Evolutionary conservation across 352 stramenopile species (phyloP).

Genomic region (Phytophthora hibernalis): DNA sequence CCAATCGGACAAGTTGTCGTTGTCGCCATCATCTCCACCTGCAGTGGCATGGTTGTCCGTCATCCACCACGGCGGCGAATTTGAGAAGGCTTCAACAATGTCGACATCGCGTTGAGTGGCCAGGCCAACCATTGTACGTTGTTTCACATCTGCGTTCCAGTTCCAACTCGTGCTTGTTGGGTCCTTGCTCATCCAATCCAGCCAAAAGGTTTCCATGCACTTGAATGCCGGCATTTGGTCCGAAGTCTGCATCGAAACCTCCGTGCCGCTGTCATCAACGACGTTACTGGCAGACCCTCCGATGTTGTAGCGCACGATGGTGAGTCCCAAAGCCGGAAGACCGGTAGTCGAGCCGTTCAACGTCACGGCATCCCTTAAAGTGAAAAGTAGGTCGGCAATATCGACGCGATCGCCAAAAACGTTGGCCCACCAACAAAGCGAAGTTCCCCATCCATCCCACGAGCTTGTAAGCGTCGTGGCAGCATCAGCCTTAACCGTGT

Average conservation of each 20-base stretch:
- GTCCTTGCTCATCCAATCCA: constrained; percentile 55
- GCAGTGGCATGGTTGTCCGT: constrained; percentile 58
- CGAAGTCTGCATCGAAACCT: constrained; percentile 52
- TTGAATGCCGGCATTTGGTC: constrained; percentile 61
- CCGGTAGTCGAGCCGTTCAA: constrained; percentile 25
- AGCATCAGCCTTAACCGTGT: constrained; percentile 33
- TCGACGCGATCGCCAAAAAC: constrained; percentile 60
- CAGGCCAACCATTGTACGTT: constrained; percentile 49
- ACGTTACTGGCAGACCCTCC: constrained; percentile 52
- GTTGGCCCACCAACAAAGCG: constrained; percentile 72
- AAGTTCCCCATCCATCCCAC: constrained; percentile 71
- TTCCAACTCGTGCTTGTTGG: constrained; percentile 53
- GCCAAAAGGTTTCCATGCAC: constrained; percentile 61
- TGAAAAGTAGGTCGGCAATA: constrained; percentile 66
- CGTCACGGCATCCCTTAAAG: constrained; percentile 43
- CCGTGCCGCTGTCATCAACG: constrained; percentile 46
- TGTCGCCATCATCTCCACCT: constrained; percentile 43
- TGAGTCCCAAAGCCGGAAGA: constrained; percentile 55
- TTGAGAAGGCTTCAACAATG: constrained; percentile 61
- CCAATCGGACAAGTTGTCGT: constrained; percentile 55
- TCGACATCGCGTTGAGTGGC: constrained; percentile 48
- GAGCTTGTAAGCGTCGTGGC: constrained; percentile 21
- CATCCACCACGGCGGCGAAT: constrained; percentile 77
- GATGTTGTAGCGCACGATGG: constrained; percentile 70
- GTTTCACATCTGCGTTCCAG: constrained; percentile 51